These are phyloP conservation scores for Neocallimastix lanati DNA, from an alignment of 192 early-diverging fungal species.

Conservation along the genomic window DNA sequence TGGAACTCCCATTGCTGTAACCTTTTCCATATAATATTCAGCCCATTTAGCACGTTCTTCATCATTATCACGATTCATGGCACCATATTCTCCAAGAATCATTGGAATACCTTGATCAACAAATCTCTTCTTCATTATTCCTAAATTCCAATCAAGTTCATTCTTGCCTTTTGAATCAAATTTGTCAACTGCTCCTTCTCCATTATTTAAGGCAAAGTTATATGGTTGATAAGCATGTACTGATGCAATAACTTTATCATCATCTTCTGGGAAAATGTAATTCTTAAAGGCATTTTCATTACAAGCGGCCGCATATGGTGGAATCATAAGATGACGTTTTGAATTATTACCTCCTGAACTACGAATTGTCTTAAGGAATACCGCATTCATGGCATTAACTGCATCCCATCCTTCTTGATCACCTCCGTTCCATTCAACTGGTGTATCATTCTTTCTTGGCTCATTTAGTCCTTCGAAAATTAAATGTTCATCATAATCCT, in stretches of 20 bases:
- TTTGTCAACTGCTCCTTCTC: not conserved
- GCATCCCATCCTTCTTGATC: not conserved
- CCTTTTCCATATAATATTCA: not conserved
- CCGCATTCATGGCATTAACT: not conserved
- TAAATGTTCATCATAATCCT: not conserved
- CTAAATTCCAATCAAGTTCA: not conserved
- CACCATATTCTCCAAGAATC: not conserved
- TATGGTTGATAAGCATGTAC: not conserved
- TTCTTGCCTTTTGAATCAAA: not conserved
- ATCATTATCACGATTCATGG: not conserved
- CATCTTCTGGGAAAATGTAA: not conserved
- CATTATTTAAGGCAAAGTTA: not conserved
- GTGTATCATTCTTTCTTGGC: not conserved
- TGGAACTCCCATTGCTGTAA: not conserved
- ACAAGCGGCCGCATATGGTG: not conserved
- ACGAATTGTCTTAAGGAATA: not conserved
- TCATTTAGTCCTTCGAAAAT: not conserved
- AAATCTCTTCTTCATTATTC: not conserved
- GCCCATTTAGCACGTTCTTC: not conserved
- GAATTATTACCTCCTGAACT: not conserved
- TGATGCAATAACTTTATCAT: not conserved
- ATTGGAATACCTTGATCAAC: not conserved
- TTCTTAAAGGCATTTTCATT: not conserved
- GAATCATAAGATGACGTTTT: not conserved
- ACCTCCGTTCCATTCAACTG: not conserved